Base-by-base conservation (phyloP, 768 basidiomycete genomes). In the Clitopilus passeckerianus region DNA sequence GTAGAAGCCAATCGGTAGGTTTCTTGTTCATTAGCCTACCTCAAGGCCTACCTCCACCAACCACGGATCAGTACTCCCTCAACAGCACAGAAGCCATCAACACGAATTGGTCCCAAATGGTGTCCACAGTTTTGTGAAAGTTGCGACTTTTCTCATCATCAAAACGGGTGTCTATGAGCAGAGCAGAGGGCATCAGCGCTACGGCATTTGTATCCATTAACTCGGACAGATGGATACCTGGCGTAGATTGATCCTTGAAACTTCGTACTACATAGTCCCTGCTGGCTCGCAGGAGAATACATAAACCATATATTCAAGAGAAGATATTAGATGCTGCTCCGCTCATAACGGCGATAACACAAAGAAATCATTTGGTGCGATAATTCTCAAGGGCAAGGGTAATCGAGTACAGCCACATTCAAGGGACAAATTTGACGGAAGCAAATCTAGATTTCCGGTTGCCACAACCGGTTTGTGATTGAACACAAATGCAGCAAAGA, bases 391-490 rank as follows among this genome's bases (percentile, higher is more conserved):
- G 18, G n/a, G n/a, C 37, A 41, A 41, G 37, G 37, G 37, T n/a
- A 14, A 41, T 41, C 37, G 37, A 41, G 37, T 41, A 41, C 37
- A 41, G 37, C 37, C 37, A 41, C 37, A 41, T n/a, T 41, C n/a
- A 15, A 50, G 46, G 54, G 16, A 56, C 33, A 56, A 30, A 8
- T 41, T 41, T 34, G 54, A 55, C 56, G 35, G 35, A 37, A 57
- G 35, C 34, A 57, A 37, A 41, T 44, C 56, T 37, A 57, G 24
- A 41, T 57, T 37, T 57, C 35, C 14, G 10, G 56, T 33, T 57
- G 33, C 54, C 35, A 33, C n/a, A 24, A 22, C 35, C 35, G 54
- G 10, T 33, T 34, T 18, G 18, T 27, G 54, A 33, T 55, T 55
- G 33, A 22, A 37, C 10, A 12, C 22, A 2, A 20, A 50, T 50